These are phyloP conservation scores for Nicotiana undulata DNA, from an alignment of 257 asterid species.

Conservation along the genomic window DNA sequence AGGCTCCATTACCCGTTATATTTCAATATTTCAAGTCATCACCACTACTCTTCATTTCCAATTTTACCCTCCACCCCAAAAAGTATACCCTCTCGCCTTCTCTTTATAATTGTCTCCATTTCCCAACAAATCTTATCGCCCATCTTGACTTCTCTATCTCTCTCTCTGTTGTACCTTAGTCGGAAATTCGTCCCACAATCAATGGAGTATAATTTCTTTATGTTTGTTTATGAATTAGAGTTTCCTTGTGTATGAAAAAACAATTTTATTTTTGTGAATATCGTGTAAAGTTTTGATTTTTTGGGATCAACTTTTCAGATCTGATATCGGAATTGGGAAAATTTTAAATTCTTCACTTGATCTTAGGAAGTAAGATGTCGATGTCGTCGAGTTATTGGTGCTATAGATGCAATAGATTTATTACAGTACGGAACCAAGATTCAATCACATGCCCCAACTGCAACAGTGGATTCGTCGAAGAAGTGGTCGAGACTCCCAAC, in stretches of 20 bases:
- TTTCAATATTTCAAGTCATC: neutral
- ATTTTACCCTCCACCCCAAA: neutral
- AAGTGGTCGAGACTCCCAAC: constrained; percentile 34
- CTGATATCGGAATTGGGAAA: neutral
- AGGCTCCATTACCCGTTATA: neutral
- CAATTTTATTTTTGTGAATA: too few species aligned
- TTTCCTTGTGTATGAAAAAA: neutral
- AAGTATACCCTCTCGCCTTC: neutral
- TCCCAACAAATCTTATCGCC: neutral
- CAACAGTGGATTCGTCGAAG: constrained; percentile 61
- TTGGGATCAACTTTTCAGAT: constrained; percentile 4
- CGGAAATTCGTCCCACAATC: neutral
- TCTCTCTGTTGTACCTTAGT: neutral
- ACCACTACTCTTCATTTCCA: neutral
- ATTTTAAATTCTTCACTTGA: neutral
- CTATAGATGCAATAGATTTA: constrained; percentile 60
- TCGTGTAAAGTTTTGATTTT: neutral
- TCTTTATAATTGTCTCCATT: neutral
- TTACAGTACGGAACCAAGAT: constrained; percentile 46
- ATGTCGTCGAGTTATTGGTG: constrained; percentile 64
- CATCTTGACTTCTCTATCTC: neutral
- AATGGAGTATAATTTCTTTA: too few species aligned
- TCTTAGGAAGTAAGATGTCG: constrained; percentile 11
- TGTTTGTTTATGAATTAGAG: neutral
- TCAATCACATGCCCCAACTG: constrained; percentile 66